A percentile compares a stretch with the other conserved stretches of the same genome.
Evolutionary conservation across 2,329 filamentous ascomycete genomes (phyloP).

Genomic region (Sphaerulina vaccinii): DNA sequence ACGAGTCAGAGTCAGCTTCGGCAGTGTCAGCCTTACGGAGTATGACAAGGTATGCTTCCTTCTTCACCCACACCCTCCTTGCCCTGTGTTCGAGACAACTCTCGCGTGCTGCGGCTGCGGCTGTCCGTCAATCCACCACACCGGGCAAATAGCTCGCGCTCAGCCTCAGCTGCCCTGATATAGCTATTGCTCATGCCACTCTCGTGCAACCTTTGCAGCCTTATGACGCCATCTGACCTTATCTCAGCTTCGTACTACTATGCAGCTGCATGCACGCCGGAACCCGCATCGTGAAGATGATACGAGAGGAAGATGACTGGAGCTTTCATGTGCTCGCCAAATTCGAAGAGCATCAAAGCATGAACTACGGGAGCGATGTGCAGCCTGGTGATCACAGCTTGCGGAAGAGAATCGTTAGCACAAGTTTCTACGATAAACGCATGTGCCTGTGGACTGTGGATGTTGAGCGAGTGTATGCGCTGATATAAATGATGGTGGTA

Average conservation of each 20-base stretch:
- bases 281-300: slow-evolving; percentile 60
- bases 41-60: slow-evolving; percentile 18
- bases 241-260: slow-evolving; percentile 55
- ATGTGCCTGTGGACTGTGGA: slow-evolving; percentile 62
- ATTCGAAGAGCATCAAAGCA: slow-evolving; percentile 85
- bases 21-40: slow-evolving; percentile 10
- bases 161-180: not conserved
- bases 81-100: slow-evolving; percentile 7
- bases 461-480: too few relatives aligned
- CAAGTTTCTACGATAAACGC: slow-evolving; percentile 73
- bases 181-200: not conserved
- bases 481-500: too few relatives aligned
- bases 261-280: slow-evolving; percentile 96
- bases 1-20: slow-evolving; percentile 2
- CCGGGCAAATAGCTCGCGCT: too few relatives aligned
- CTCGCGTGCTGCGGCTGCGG: not conserved
- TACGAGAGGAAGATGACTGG: slow-evolving; percentile 47
- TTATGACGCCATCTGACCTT: slow-evolving; percentile 20
- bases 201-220: not conserved
- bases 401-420: slow-evolving; percentile 58
- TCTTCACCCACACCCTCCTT: slow-evolving; percentile 1
- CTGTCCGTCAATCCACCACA: too few relatives aligned
- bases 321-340: slow-evolving; percentile 63
- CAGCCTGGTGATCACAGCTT: slow-evolving; percentile 41
- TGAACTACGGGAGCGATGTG: slow-evolving; percentile 88